Evolutionary conservation across 1,139 yeast genomes (phyloP), one percentile per base, ranked within the genome.

Genomic region (Taiozyma sp.): DNA sequence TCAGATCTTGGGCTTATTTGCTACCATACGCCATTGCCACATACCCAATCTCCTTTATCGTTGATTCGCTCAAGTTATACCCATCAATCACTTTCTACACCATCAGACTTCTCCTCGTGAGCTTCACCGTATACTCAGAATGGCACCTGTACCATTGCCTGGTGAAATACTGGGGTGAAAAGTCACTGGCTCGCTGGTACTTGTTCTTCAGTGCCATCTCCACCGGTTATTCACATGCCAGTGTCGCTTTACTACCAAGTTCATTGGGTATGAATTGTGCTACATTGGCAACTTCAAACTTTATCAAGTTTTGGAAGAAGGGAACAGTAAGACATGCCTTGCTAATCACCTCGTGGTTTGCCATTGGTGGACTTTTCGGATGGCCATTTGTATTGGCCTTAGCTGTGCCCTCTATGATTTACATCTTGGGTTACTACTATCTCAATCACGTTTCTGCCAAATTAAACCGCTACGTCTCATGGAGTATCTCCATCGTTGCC

Each of bases 371-470:
- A 0, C 64, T 92, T 1, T 57, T 87, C 38, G 97, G 98, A 1
- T 92, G 98, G 98, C 97, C 98, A 1, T 92, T 92, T 69, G 81
- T 87, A 0, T 69, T 88, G 53, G 83, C 80, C 0, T 70, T 90
- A 51, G 83, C 84, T 2, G 56, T 79, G 4, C 95, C 96, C 0
- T 73, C 84, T 56, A 77, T 81, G 2, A 2, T 73, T 0, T 73
- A 70, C 57, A 64, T 72, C 19, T 2, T 59, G 12, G 23, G 39
- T 6, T 42, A 7, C 12, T 47, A 47, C 23, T 45, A 50, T 12
- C 46, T 62, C 34, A 22, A 38, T 9, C 66, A 63, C 48, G 60
- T 56, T 41, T 45, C 60, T 4, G 51, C 58, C 24, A 45, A 47
- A 14, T 41, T 52, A 9, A 43, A 44, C 7, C 51, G 58, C 27